Evolutionary conservation across 176 grass and related monocot genomes (phyloP).

Genomic region (Otatea glauca): DNA sequence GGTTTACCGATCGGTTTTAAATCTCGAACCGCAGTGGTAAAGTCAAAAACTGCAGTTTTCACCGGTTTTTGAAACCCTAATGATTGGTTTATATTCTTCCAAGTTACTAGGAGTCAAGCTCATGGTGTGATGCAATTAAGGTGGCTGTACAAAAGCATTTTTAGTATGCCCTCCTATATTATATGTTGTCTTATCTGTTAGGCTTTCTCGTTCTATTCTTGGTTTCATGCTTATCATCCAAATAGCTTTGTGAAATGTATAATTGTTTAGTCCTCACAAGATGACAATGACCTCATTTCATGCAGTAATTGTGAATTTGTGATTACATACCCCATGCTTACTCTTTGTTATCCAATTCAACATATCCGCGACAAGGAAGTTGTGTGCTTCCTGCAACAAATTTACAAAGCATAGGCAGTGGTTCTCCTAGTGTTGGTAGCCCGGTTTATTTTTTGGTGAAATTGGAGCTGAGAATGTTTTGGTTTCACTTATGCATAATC

Average conservation of each 20-base stretch:
- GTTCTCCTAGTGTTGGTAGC: background rate
- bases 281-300: constrained; percentile 33
- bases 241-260: constrained; percentile 55
- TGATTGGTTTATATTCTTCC: too few species aligned
- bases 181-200: background rate
- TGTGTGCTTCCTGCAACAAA: background rate
- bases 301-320: constrained; percentile 62
- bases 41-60: too few species aligned
- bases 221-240: constrained; percentile 3
- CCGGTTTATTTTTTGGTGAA: background rate
- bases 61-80: too few species aligned
- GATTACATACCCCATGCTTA: constrained; percentile 28
- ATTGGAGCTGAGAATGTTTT: background rate
- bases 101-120: too few species aligned
- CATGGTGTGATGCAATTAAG: too few species aligned
- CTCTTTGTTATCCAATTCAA: background rate
- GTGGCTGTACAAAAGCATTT: background rate
- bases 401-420: background rate
- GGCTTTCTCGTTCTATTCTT: background rate
- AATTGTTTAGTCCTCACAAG: constrained; percentile 33
- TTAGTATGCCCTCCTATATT: background rate
- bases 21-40: too few species aligned
- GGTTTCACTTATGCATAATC: background rate
- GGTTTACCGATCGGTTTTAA: too few species aligned
- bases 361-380: background rate